phyloP scores from a whole-genome alignment of 352 stramenopile genomes.

The Pythium plurisporium region DNA sequence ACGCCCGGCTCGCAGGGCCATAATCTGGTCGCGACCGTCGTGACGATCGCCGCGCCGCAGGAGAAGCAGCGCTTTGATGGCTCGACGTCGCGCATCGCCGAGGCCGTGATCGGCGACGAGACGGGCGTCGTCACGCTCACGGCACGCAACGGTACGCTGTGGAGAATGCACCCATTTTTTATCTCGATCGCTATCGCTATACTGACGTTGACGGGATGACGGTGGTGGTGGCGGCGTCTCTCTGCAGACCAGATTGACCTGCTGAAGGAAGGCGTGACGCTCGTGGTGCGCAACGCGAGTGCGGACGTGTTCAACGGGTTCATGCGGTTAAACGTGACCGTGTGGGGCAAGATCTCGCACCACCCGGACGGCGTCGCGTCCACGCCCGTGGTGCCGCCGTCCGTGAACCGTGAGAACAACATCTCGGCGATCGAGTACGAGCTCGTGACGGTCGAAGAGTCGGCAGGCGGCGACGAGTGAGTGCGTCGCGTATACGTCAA shows the following conservation, averaged over 20 bases:
- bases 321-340: conserved; percentile 80
- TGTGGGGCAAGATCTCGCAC: conserved; percentile 73
- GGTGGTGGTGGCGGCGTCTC: no score
- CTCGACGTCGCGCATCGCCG: conserved; percentile 57
- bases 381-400: conserved; percentile 48
- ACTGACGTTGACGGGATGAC: conserved; percentile 7
- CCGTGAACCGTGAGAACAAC: conserved; percentile 58
- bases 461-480: conserved; percentile 28
- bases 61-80: conserved; percentile 78
- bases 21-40: conserved; percentile 73
- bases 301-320: conserved; percentile 84
- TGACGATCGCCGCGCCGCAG: conserved; percentile 47
- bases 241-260: conserved; percentile 84
- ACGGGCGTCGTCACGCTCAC: conserved; percentile 81
- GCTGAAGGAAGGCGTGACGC: conserved; percentile 40
- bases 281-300: conserved; percentile 81
- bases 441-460: conserved; percentile 70
- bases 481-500: neutral
- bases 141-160: conserved; percentile 59
- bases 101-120: conserved; percentile 75
- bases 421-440: conserved; percentile 83
- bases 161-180: neutral
- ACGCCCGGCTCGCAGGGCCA: conserved; percentile 70
- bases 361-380: conserved; percentile 74
- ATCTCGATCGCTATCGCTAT: neutral